A percentile compares a stretch with the other conserved stretches of the same genome.
Conservation (phyloP, 163 green algal genomes). For the Chlamydomonas reinhardtii region DNA sequence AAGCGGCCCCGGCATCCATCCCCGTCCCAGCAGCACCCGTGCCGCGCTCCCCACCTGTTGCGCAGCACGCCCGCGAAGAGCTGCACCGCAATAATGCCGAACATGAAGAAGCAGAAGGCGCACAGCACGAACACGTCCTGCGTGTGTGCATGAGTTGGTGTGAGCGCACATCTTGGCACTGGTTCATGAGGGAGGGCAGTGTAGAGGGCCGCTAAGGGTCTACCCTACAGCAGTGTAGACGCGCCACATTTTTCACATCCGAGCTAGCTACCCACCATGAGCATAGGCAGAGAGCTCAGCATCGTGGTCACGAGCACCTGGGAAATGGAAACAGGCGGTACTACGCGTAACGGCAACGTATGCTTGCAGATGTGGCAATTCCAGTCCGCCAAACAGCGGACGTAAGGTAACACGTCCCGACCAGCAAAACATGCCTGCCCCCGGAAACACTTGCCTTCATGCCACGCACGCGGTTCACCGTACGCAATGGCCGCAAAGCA, state of each 20-base stretch:
- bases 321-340: no score
- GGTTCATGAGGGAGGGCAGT: no score
- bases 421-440: background rate
- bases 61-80: constrained; percentile 26
- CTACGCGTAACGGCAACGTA: no score
- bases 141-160: no score
- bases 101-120: constrained; percentile 44
- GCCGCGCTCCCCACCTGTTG: constrained; percentile 4
- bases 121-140: constrained; percentile 40
- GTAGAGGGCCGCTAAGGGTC: no score
- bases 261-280: background rate
- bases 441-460: constrained; percentile 11
- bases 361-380: no score
- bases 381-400: no score
- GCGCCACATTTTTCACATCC: no score
- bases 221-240: no score
- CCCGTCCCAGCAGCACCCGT: no score
- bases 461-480: constrained; percentile 67
- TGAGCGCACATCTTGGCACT: no score
- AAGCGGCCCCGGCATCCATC: no score
- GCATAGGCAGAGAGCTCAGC: constrained; percentile 14
- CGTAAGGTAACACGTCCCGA: background rate
- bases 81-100: constrained; percentile 39
- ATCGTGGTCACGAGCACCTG: constrained; percentile 40
- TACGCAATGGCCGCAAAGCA: constrained; percentile 73